These are phyloP conservation scores for Podospora conica DNA, from an alignment of 495 filamentous ascomycete genomes.

Conservation along the genomic window DNA sequence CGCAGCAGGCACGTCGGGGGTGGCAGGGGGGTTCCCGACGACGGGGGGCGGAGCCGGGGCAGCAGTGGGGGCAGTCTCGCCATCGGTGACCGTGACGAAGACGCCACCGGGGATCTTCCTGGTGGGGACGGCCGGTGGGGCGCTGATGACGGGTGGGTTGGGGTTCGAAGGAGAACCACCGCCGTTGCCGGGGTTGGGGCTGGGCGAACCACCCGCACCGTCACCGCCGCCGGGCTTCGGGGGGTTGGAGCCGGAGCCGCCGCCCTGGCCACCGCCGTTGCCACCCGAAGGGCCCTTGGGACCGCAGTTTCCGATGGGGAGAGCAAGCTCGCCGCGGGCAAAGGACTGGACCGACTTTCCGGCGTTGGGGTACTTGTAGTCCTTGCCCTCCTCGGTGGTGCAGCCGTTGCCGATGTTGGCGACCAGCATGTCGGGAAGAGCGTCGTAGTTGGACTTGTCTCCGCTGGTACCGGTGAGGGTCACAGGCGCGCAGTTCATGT, in stretches of 20 bases:
- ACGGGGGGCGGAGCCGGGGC: neutral
- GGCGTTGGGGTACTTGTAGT: conserved; percentile 51
- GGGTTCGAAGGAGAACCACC: conserved; percentile 1
- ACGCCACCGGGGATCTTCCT: conserved; percentile 46
- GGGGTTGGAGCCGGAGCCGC: neutral
- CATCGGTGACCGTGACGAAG: conserved; percentile 48
- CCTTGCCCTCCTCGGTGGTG: conserved; percentile 36
- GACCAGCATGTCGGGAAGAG: conserved; percentile 72
- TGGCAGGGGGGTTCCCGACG: conserved; percentile 6
- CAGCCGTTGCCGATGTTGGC: conserved; percentile 64
- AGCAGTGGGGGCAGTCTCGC: neutral
- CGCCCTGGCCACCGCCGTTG: neutral
- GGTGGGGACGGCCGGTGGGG: conserved; percentile 2
- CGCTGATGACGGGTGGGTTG: neutral
- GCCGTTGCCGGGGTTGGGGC: conserved; percentile 1
- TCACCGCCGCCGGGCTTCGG: neutral
- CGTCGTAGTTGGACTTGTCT: conserved; percentile 42
- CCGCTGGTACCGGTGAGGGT: conserved; percentile 53
- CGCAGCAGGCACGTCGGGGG: neutral
- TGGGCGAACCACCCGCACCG: neutral
- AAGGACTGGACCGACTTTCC: conserved; percentile 47
- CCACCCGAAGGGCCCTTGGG: neutral
- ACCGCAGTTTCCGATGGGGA: conserved; percentile 18
- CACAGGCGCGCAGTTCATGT: conserved; percentile 87
- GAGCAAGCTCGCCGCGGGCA: conserved; percentile 25